Evolutionary conservation across 129 eudicot species (phyloP), one percentile per base, ranked within the genome.

Genomic region (Saussurea involucrata): DNA sequence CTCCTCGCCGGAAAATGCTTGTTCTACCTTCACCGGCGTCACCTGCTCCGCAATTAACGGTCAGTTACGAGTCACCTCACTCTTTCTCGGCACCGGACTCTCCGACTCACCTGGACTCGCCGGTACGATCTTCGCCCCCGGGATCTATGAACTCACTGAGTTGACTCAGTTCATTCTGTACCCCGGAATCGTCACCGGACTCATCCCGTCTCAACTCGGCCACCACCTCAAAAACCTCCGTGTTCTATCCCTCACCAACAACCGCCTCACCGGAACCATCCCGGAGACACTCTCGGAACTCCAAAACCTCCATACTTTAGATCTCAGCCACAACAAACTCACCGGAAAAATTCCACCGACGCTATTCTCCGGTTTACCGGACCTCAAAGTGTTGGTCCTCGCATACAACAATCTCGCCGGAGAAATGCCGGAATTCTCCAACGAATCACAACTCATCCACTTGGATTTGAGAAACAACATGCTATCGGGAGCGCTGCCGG

Each of bases 171-270:
- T 92, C 46, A 77, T 92, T 37, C 89, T 92, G 33, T 83, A 69
- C 79, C 80, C 92, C 42, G 97, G 97, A 49, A 73, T 87, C 27
- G 92, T 92, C 81, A 87, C 97, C 42, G 97, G 97, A 9, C 77
- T 86, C 21, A 92, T 92, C 64, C 96, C 97, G 2, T 5, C 76
- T 49, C 61, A 77, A 66, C 12, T 92, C 53, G 90, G 85, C 9
- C 29, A 60, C 60, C 71, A 70, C 18, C 83, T 84, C 15, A 74
- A 57, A 37, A 82, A 82, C 66, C 91, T 92, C 74, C 81, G 89
- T 0, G 89, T 92, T 25, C 1, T 92, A 18, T 92, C 92, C 17
- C 86, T 92, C 24, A 87, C 97, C 3, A 81, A 87, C 78, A 92
- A 92, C 81, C 89, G 92, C 8, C 82, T 92, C 36, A 85, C 92